Conservation (phyloP, 495 filamentous ascomycete genomes). For the Neurospora tetraspora region DNA sequence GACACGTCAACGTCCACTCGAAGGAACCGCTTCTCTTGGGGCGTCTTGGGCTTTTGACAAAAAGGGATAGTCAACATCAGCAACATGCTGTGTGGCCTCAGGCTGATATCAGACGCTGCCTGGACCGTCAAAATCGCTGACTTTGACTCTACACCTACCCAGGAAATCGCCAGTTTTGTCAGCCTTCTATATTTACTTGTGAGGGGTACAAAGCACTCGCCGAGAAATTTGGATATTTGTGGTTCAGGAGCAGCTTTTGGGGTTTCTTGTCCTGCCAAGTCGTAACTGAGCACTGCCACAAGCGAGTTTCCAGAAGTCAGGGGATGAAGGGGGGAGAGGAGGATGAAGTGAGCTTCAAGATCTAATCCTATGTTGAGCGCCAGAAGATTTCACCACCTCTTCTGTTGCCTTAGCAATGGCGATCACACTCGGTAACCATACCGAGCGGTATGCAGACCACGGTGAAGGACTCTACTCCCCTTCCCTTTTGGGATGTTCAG, state of each 20-base stretch:
- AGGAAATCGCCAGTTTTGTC: too few species aligned
- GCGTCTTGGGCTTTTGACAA: not conserved
- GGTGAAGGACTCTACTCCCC: not conserved
- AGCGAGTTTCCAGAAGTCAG: not conserved
- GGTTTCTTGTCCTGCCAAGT: not conserved
- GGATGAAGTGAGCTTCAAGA: not conserved
- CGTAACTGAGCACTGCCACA: not conserved
- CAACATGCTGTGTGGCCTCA: not conserved
- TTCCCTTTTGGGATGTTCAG: not conserved
- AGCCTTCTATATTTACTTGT: not conserved
- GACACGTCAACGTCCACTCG: not conserved
- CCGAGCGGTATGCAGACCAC: not conserved
- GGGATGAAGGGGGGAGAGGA: not conserved
- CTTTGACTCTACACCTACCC: not conserved
- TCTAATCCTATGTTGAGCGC: not conserved
- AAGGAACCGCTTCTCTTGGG: not conserved
- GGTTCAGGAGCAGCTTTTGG: not conserved
- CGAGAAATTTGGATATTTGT: not conserved
- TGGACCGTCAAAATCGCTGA: not conserved
- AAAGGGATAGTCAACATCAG: not conserved
- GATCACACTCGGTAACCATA: not conserved
- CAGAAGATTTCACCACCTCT: not conserved
- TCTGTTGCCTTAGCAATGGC: not conserved
- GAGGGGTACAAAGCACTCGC: not conserved
- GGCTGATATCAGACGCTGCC: not conserved